Evolutionary conservation across 768 basidiomycete genomes (phyloP), one percentile per base, ranked within the genome.

Genomic region (Clitopilus hobsonii): DNA sequence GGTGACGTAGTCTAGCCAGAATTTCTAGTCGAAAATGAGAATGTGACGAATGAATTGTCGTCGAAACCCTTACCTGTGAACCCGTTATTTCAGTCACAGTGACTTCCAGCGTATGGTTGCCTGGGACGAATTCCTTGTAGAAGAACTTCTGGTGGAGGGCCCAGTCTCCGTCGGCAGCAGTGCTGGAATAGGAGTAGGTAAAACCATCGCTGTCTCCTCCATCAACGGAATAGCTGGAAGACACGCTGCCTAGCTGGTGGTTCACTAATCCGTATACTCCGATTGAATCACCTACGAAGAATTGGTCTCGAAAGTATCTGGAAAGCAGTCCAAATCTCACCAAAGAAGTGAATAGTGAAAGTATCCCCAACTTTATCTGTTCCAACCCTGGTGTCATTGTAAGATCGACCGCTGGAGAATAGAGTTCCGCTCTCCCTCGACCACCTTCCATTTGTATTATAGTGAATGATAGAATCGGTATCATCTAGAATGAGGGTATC

Each of bases 241-340:
- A 55, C 8, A 63, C 56, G 16, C 47, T 57, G 14, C 62, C 62
- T 23, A 53, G 50, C 22, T 55, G 55, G 18, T 61, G 60, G 25
- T 61, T 60, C 7, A 63, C 32, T 10, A 57, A 5, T 3, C 62
- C 62, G 49, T 60, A 60, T 1, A 63, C 60, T n/a, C 58, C 54
- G 28, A 63, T 49, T 5, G 56, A 56, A 18, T 59, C 53, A 10
- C 59, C 61, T 63, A 25, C 14, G 38, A 52, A 5, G 1, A 14
- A 32, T 30, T 5, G 24, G 22, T 50, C 11, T 22, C 13, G 22
- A 26, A 50, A 50, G 45, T 48, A 10, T 20, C 24, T 48, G 10
- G 11, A 20, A 48, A 2, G 45, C 2, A 20, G 24, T 49, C 6
- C 6, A 28, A 23, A 8, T 26, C 28, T 5, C 54, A 55, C 54